Evolutionary conservation across 129 eudicot genomes (phyloP), one percentile per base, ranked within the genome.

Genomic region (Erigeron canadensis): DNA sequence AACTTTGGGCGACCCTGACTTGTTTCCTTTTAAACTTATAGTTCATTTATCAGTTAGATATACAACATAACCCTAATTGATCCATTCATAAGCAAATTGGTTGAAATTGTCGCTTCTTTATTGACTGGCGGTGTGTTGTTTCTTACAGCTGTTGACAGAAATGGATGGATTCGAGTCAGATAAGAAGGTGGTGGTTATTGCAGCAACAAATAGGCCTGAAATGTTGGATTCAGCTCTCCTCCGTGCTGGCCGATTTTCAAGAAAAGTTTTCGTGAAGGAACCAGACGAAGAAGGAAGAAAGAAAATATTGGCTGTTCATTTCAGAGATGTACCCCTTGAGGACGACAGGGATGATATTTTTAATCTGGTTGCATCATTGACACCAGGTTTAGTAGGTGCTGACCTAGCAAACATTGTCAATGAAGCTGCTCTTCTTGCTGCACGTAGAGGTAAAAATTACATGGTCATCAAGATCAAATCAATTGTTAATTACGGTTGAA

Each of bases 121-220:
- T 2, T 60, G 28, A 21, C n/a, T 43, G 67, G 65, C 37, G 28
- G 42, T 58, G 42, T 58, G 47, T 43, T 51, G 65, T 17, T 46
- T 22, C 50, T 57, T 40, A 45, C 76, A 84, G 89, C 70, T 84
- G 71, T 72, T 84, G 62, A 84, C 86, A 21, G 89, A 84, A 71
- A 84, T 84, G 89, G 89, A 81, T 12, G 89, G 89, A 12, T 84
- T 84, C 19, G 79, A 78, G 72, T 77, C 85, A 10, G 86, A 81
- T 63, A 75, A 77, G 11, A 77, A 74, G 41, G 89, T 81, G 65
- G 76, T 84, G 18, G 86, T 84, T 13, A 78, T 84, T 4, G 86
- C 89, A 6, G 89, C 89, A 5, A 84, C 89, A 11, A 84, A 84
- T 57, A 39, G 89, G 72, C 86, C 89, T 5, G 89, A 84, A 74